phyloP scores from a whole-genome alignment of 2,329 filamentous ascomycete genomes.

The Biscogniauxia marginata region DNA sequence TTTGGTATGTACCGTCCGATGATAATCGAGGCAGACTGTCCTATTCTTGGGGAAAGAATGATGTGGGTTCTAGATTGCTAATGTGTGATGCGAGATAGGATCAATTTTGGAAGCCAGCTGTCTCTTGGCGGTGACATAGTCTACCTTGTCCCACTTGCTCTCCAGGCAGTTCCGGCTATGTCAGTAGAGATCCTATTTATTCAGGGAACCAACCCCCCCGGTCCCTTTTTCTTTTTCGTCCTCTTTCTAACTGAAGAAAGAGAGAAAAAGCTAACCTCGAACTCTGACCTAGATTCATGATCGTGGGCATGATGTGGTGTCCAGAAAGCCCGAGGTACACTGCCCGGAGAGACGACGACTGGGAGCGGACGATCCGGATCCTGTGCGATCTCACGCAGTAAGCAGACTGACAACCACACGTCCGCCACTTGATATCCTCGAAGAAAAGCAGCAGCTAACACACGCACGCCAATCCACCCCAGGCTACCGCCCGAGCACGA shows the following conservation, averaged over 20 bases:
- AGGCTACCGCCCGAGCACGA: conserved; percentile 52
- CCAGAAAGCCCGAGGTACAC: conserved; percentile 63
- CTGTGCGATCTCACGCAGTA: conserved; percentile 51
- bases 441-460: background rate
- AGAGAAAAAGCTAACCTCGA: background rate
- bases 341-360: conserved; percentile 61
- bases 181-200: conserved; percentile 20
- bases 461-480: conserved; percentile 33
- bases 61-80: background rate
- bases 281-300: conserved; percentile 41
- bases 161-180: conserved; percentile 64
- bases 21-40: too few species aligned
- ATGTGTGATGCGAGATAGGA: conserved; percentile 47
- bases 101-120: conserved; percentile 49
- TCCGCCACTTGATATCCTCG: background rate
- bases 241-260: background rate
- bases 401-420: background rate
- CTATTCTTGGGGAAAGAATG: too few species aligned
- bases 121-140: conserved; percentile 43
- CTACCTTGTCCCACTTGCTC: conserved; percentile 61
- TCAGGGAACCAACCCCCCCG: background rate
- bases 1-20: conserved; percentile 31
- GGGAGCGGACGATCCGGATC: conserved; percentile 59
- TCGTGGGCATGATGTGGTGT: conserved; percentile 60
- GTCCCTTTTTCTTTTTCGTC: background rate